Base-by-base conservation (phyloP, 164 flowering plant genomes). In the Saururus chinensis region DNA sequence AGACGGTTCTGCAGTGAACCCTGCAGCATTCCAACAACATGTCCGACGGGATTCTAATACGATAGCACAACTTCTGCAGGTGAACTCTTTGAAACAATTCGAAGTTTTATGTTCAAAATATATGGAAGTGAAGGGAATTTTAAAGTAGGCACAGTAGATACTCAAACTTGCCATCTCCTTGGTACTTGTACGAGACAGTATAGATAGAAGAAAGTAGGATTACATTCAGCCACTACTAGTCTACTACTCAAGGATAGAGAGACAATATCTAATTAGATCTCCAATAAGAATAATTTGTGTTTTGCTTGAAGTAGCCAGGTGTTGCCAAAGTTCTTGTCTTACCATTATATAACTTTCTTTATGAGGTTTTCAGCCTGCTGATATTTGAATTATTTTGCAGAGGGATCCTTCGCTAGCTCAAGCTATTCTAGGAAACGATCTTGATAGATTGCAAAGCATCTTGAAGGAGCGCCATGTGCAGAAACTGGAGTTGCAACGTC, bases 1-100 rank as follows among this genome's bases (percentile, higher is more conserved):
- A 13, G 96, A 93, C 83, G 99, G 99, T 13, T 88, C 99, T 72
- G 92, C 97, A 64, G 85, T 78, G 55, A 88, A 93, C 58, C 99
- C 99, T 61, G 81, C 73, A 56, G 97, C 91, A 42, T 81, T 93
- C 72, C 99, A 87, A 74, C 87, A 84, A 66, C 95, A 87, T 7
- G 40, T 90, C 69, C 81, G 85, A 54, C 52, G 70, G 69, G 88
- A 87, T 78, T 69, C 92, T 25, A 83, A 88, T 76, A 17, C 74
- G 67, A 82, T 88, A 86, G 76, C 85, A 52, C 95, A 83, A 64
- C 73, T 93, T 25, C 86, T 88, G 70, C 96, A 93, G 96, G 95
- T 92, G 71, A 19, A 37, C 9, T 40, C 49, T 45, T 45, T 45
- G 49, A 2, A 45, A 17, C 11, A 45, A 9, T 30, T 30, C 14